A percentile compares a stretch with the other conserved stretches of the same genome.
Conservation (phyloP, 2,329 filamentous ascomycete genomes). For the Sphaceloma murrayae region DNA sequence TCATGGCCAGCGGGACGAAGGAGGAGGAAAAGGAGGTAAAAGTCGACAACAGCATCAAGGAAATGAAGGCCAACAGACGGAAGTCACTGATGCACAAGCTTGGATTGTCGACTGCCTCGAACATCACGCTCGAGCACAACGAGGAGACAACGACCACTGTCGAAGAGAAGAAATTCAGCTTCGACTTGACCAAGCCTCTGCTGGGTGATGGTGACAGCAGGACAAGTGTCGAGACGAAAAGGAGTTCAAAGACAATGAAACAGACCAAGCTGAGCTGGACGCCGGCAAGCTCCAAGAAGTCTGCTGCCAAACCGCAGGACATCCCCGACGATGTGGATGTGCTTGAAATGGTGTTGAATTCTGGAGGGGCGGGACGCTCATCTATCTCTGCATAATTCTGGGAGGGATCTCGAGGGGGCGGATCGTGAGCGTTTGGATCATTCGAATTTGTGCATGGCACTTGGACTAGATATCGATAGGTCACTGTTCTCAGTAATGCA, state of each 20-base stretch:
- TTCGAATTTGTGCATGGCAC: background rate
- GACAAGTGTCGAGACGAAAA: slow-evolving; percentile 1
- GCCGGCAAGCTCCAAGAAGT: background rate
- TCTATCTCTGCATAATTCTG: slow-evolving; percentile 7
- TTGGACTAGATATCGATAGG: slow-evolving; percentile 2
- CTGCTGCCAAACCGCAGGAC: background rate
- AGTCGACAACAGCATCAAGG: too few species aligned
- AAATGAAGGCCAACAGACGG: background rate
- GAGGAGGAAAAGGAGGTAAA: too few species aligned
- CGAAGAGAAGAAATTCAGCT: slow-evolving; percentile 5
- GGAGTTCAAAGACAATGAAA: slow-evolving; percentile 12
- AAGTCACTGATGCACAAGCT: slow-evolving; percentile 3
- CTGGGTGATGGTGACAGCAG: background rate
- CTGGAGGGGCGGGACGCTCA: slow-evolving; percentile 3
- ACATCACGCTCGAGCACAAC: background rate
- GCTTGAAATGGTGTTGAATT: slow-evolving; percentile 13
- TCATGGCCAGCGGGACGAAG: too few species aligned
- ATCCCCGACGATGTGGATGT: slow-evolving; percentile 12
- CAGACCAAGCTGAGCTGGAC: slow-evolving; percentile 14
- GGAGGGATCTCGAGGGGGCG: too few species aligned
- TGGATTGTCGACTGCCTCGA: slow-evolving; percentile 3
- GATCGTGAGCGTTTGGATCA: too few species aligned
- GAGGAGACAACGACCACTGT: background rate
- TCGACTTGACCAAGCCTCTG: slow-evolving; percentile 5
- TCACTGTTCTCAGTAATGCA: background rate